Base-by-base conservation (phyloP, 2,329 filamentous ascomycete genomes). In the Blastomyces gilchristii region DNA sequence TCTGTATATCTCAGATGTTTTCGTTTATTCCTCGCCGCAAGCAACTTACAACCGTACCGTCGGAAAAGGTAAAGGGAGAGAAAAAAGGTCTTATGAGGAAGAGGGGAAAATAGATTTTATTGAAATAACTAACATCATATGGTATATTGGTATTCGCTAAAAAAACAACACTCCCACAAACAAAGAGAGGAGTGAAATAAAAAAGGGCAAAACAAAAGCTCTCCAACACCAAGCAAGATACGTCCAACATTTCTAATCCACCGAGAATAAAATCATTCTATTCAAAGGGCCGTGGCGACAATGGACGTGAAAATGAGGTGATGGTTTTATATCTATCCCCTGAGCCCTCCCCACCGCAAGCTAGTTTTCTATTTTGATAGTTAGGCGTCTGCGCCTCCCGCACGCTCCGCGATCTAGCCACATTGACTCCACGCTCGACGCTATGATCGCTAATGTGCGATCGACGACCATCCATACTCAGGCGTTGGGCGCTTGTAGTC, bases 391-490 rank as follows among this genome's bases (percentile, higher is more conserved):
- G n/a, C 25, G 43, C 37, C 34, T 49, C 58, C 25, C 43, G 58
- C 25, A 50, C 58, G 18, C 58, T 59, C 8, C 43, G 58, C 28
- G 43, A 59, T 28, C 58, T 59, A 37, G 34, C 58, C 4, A 59
- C 31, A 49, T 49, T 59, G 25, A 11, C 18, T 14, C 16, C 58
- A 34, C 43, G 25, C 43, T 59, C 58, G 12, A 59, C 43, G 25
- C 58, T 59, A 2, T n/a, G 34, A 47, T 59, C 58, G 12, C 43
- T 59, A 43, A 49, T 49, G 14, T 59, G 49, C 9, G 58, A 59
- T 37, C 25, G 58, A 34, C 58, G 58, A 50, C 58, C 43, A 49
- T 59, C 58, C 9, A 59, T 49, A 25, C 58, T 59, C 11, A 43
- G 25, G 25, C 58, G 58, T 16, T 52, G 49, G 14, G 43, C 12